A percentile compares a stretch with the other conserved stretches of the same genome.
Conservation (phyloP, 768 basidiomycete species). For the Antrodiella citrinella region DNA sequence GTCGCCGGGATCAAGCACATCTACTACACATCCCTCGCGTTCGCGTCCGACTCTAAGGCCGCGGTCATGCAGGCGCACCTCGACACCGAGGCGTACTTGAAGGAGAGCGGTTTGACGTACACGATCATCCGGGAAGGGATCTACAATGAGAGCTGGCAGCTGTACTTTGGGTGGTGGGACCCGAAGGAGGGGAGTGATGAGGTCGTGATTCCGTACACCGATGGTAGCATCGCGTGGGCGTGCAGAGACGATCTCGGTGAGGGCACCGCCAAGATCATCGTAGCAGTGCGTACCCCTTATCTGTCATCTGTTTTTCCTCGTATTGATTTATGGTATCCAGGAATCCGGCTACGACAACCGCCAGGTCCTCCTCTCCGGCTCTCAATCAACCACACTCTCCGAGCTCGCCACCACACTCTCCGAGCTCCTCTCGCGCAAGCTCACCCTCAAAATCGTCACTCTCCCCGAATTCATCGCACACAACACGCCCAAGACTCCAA, state of each 20-base stretch:
- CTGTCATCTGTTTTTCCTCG: background rate
- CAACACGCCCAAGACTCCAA: conserved; percentile 15
- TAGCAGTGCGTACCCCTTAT: conserved; percentile 10
- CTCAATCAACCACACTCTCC: conserved; percentile 16
- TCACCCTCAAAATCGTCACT: conserved; percentile 16
- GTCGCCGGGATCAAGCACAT: conserved; percentile 16
- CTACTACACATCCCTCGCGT: conserved; percentile 29
- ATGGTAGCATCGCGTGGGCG: conserved; percentile 29
- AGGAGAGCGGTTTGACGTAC: conserved; percentile 24
- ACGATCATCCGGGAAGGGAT: conserved; percentile 29
- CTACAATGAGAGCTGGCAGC: conserved; percentile 25
- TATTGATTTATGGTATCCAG: background rate
- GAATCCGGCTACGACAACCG: conserved; percentile 16
- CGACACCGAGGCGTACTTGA: conserved; percentile 25
- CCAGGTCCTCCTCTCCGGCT: conserved; percentile 22
- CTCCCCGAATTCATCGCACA: conserved; percentile 21
- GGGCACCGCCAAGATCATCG: conserved; percentile 27
- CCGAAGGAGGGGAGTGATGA: conserved; percentile 16
- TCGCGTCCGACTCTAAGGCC: conserved; percentile 18
- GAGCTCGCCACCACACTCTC: conserved; percentile 22
- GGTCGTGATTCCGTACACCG: conserved; percentile 22
- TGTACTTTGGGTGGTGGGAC: conserved; percentile 24
- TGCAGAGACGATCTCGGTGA: conserved; percentile 28
- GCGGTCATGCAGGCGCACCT: conserved; percentile 26
- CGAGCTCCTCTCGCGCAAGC: conserved; percentile 19